Evolutionary conservation across 257 asterid genomes (phyloP), one percentile per base, ranked within the genome.

Genomic region (Solanum verrucosum): DNA sequence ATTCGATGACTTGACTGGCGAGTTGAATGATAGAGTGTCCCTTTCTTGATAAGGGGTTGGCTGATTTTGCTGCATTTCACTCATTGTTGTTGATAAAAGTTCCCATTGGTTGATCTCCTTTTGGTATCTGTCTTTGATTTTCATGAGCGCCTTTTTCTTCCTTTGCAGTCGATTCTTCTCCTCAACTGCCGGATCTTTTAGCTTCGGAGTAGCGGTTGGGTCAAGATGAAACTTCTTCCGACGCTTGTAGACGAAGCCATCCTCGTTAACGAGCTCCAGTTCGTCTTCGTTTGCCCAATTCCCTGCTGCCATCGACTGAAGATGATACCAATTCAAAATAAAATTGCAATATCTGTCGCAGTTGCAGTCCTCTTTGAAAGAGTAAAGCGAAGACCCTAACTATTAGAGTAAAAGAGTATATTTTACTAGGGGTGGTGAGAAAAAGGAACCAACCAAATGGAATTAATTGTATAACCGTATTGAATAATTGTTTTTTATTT

Each of bases 21-120:
- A 86, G 10, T 91, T 87, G 79, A 31, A 31, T 72, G n/a, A 72
- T 31, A 8, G 2, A 16, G 79, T 33, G 79, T 20, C 42, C 6
- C 92, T 84, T 84, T 49, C 87, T 4, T 40, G 15, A 72, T 15
- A 56, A 56, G 1, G 42, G 21, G 5, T 72, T 33, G 38, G 86
- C 49, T 87, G 90, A 79, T 70, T 92, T 67, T 86, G 84, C 87
- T 90, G 93, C 96, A 93, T 91, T 38, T 85, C 90, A 87, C 71
- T 90, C 84, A 95, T 89, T 9, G 90, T 90, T 94, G 90, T 96
- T 90, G 98, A 94, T 88, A 94, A 90, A 91, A 90, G 96, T 86
- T 94, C 96, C 99, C 99, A 95, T 67, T 88, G 95, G 46, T 87
- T 87, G 63, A 96, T 93, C 92, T 96, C 99, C 3, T 38, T 83